phyloP scores from a whole-genome alignment of 1,284 basidiomycete genomes.

The Irpex sp. region DNA sequence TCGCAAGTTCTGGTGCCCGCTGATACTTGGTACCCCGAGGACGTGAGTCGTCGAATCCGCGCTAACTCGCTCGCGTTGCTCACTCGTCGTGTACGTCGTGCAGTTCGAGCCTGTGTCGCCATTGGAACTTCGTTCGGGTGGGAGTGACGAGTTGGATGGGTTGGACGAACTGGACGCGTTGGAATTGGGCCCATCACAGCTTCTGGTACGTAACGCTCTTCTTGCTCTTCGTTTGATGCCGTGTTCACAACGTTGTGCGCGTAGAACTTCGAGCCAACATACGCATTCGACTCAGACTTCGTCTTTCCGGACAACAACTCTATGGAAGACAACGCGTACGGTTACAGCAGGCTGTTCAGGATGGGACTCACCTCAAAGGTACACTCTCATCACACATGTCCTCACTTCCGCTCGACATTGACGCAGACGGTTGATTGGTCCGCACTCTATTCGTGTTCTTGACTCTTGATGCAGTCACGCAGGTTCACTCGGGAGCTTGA shows the following conservation, averaged over 20 bases:
- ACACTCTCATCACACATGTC: neutral
- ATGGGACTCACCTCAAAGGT: conserved; percentile 8
- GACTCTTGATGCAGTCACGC: conserved; percentile 8
- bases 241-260: too few species aligned
- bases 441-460: neutral
- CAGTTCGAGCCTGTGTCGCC: neutral
- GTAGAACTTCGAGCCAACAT: conserved; percentile 7
- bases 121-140: neutral
- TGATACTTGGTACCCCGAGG: neutral
- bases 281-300: conserved; percentile 6
- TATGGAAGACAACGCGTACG: neutral
- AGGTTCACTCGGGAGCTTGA: conserved; percentile 3
- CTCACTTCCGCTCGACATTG: neutral
- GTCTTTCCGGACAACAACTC: neutral
- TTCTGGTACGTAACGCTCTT: neutral
- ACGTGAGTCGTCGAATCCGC: neutral
- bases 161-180: neutral
- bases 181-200: neutral
- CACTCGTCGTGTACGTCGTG: neutral
- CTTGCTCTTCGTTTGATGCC: neutral
- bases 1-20: conserved; percentile 4
- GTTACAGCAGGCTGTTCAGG: conserved; percentile 11
- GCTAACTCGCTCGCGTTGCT: neutral
- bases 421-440: neutral
- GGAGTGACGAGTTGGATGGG: neutral